Percentiles rank a stretch among this genome's conserved stretches.
phyloP scores from a whole-genome alignment of 2,329 filamentous ascomycete genomes.

The Pezicula carpinea region DNA sequence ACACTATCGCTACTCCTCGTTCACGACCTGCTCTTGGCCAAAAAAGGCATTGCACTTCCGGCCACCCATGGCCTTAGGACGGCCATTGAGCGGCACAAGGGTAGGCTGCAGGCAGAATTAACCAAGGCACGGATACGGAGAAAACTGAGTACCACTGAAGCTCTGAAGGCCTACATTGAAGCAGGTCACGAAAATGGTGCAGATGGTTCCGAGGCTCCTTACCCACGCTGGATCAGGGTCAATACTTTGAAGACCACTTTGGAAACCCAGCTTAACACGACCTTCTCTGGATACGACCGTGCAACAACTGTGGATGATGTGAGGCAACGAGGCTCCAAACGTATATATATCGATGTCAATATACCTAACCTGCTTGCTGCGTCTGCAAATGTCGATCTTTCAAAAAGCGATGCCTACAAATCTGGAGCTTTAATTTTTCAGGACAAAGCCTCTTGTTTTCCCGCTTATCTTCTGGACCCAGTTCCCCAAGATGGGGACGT shows the following conservation, averaged over 20 bases:
- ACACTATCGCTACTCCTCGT: constrained; percentile 74
- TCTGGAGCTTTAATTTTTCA: constrained; percentile 81
- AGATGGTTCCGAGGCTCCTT: constrained; percentile 33
- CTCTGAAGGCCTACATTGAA: constrained; percentile 55
- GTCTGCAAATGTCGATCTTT: constrained; percentile 66
- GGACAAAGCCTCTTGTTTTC: constrained; percentile 96
- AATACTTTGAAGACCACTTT: constrained; percentile 73
- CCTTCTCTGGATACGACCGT: constrained; percentile 61
- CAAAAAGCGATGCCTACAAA: constrained; percentile 67
- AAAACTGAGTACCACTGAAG: constrained; percentile 63
- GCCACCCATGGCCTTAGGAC: constrained; percentile 72
- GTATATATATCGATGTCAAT: constrained; percentile 70
- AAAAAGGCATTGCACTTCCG: constrained; percentile 77
- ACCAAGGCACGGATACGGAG: constrained; percentile 72
- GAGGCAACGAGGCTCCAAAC: constrained; percentile 39
- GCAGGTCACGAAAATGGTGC: constrained; percentile 41
- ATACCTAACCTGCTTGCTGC: constrained; percentile 82
- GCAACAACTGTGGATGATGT: constrained; percentile 55
- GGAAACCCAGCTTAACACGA: constrained; percentile 66
- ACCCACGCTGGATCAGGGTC: constrained; percentile 89
- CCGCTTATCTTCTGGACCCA: constrained; percentile 79
- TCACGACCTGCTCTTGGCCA: constrained; percentile 81
- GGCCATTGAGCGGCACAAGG: constrained; percentile 75
- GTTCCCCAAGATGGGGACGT: constrained; percentile 64
- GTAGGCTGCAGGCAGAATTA: constrained; percentile 74